Percentiles rank a stretch among this genome's conserved stretches.
phyloP scores from a whole-genome alignment of 768 basidiomycete species.

The Serendipita indica region DNA sequence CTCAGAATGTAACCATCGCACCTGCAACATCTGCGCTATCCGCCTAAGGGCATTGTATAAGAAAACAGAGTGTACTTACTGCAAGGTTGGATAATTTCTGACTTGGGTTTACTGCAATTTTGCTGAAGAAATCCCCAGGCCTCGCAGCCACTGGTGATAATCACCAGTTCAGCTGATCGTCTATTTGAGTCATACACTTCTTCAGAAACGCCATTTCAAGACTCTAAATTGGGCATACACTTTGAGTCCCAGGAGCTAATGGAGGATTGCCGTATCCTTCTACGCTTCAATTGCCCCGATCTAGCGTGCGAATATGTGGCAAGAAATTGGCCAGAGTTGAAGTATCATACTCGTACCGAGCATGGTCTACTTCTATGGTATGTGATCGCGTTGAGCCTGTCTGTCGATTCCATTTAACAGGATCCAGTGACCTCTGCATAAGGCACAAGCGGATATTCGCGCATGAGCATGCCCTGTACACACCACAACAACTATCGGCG shows the following conservation, averaged over 20 bases:
- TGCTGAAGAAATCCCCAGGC: conserved; percentile 31
- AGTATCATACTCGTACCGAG: conserved; percentile 59
- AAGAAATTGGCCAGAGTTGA: conserved; percentile 80
- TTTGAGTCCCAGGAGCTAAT: conserved; percentile 91
- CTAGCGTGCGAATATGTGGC: conserved; percentile 68
- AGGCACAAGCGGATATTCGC: conserved; percentile 85
- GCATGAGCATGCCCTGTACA: conserved; percentile 84
- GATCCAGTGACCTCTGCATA: conserved; percentile 66
- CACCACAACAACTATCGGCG: conserved; percentile 41
- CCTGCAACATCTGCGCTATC: conserved; percentile 87
- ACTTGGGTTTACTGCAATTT: not conserved
- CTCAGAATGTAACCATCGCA: conserved; percentile 84
- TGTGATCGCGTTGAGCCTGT: not conserved
- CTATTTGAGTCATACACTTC: conserved; percentile 44
- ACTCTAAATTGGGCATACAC: conserved; percentile 55
- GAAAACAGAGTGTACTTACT: conserved; percentile 86
- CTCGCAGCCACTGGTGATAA: conserved; percentile 58
- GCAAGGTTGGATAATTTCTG: conserved; percentile 52
- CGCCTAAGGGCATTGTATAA: conserved; percentile 86
- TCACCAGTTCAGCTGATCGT: conserved; percentile 50
- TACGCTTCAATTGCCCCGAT: conserved; percentile 91
- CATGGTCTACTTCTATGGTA: conserved; percentile 78
- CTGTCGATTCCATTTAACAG: not conserved
- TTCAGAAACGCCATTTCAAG: conserved; percentile 45
- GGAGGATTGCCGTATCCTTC: conserved; percentile 81